Evolutionary conservation across 2,329 filamentous ascomycete species (phyloP), one percentile per base, ranked within the genome.

Genomic region (Pezizomycotina sp.): DNA sequence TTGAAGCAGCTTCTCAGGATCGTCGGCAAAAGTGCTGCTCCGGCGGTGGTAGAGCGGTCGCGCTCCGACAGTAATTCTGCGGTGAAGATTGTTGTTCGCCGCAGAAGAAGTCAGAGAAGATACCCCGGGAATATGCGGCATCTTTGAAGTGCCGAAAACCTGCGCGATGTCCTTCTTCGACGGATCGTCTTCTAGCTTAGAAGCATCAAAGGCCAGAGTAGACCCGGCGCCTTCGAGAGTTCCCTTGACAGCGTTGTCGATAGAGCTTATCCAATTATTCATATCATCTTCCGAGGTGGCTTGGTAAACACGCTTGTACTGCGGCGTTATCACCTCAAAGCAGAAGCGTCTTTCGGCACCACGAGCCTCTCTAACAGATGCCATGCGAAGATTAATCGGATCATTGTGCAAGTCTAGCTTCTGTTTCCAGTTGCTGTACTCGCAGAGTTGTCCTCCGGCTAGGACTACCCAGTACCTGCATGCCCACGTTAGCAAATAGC

Each of bases 371-470:
- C 89, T 74, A 10, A 98, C 91, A 10, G 89, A 95, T 6, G 89
- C 89, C 73, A 95, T 89, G 22, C 89, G 78, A 28, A 98, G 64
- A 56, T 98, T 91, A 47, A 98, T 95, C 0, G 89, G 89, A 2
- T 95, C 89, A 73, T 92, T 95, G 56, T 98, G 91, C 16, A 95
- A 64, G 57, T 98, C 89, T 15, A 98, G 69, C 56, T 74, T 86
- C 56, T 98, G 82, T 59, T 98, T 98, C 89, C 89, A 98, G 56
- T 98, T 95, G 55, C 84, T 92, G 59, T 98, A 98, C 55, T 98
- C 89, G 1, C 86, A 93, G 10, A 98, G 66, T 55, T 89, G 92
- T 15, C 89, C 89, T 58, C 92, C 84, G 55, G 95, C 91, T 27
- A 98, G 66, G 2, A 98, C 89, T 47, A 98, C 91, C 89, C 89